Evolutionary conservation across 176 grass and related monocot genomes (phyloP).

Genomic region (Musa itinerans): DNA sequence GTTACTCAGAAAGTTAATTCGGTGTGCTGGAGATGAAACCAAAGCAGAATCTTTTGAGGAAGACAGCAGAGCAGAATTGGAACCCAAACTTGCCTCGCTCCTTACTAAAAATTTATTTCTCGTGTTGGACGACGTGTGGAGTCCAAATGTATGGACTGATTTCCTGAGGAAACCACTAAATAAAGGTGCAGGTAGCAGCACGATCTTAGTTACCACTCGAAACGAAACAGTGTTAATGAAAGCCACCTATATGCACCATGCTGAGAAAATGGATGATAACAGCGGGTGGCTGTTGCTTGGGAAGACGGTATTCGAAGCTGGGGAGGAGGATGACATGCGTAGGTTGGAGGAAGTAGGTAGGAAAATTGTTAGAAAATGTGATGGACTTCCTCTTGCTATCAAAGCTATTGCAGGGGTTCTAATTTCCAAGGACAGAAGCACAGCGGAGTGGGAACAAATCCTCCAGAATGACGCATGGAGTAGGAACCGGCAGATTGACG

Average conservation of each 20-base stretch:
- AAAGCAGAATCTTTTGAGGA: constrained; percentile 26
- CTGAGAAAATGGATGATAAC: constrained; percentile 19
- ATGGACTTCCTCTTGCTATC: constrained; percentile 37
- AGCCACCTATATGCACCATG: constrained; percentile 12
- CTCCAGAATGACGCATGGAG: constrained; percentile 27
- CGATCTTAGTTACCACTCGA: not conserved
- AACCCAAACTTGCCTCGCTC: constrained; percentile 28
- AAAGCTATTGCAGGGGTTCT: constrained; percentile 18
- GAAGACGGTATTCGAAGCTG: constrained; percentile 1
- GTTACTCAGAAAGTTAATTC: constrained; percentile 62
- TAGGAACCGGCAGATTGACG: not conserved
- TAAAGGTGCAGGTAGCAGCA: not conserved
- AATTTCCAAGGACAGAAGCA: not conserved
- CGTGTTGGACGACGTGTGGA: constrained; percentile 72
- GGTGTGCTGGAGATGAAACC: not conserved
- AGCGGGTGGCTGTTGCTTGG: constrained; percentile 26
- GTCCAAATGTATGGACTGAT: constrained; percentile 12
- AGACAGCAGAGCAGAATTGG: constrained; percentile 45
- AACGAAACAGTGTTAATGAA: constrained; percentile 21
- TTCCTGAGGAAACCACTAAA: too few species aligned
- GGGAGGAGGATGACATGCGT: not conserved
- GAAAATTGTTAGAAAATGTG: constrained; percentile 34
- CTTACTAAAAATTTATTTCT: constrained; percentile 59
- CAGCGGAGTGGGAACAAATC: constrained; percentile 24
- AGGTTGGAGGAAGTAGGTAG: not conserved